Percentiles rank a stretch among this genome's conserved stretches.
Conservation (phyloP, 2,329 filamentous ascomycete species). For the Gaeumannomyces sp. region DNA sequence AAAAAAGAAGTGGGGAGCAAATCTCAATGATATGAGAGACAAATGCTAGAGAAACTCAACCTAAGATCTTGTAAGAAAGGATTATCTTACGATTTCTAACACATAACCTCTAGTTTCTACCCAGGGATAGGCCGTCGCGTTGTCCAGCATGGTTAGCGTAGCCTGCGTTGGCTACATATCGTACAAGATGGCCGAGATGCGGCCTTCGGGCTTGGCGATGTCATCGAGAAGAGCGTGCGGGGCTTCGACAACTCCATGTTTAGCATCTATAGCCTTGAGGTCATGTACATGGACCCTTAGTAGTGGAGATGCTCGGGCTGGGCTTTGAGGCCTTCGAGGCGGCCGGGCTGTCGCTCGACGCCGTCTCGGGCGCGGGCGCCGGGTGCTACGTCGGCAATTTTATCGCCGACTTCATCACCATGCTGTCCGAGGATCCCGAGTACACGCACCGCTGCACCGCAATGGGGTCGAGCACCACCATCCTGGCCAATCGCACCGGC, state of each 20-base stretch:
- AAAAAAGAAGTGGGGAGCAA: no score
- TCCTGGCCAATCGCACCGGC: slow-evolving; percentile 5
- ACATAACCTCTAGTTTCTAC: no score
- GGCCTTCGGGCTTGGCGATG: slow-evolving; percentile 26
- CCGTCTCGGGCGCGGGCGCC: slow-evolving; percentile 16
- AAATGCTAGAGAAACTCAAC: no score
- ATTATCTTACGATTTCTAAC: no score
- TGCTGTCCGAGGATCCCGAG: neutral
- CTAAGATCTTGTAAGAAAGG: no score
- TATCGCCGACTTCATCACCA: slow-evolving; percentile 14
- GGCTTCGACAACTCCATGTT: slow-evolving; percentile 3
- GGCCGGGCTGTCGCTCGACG: slow-evolving; percentile 18
- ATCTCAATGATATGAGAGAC: no score
- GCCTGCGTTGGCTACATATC: no score
- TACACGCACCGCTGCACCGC: neutral
- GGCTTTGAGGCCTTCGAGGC: slow-evolving; percentile 30
- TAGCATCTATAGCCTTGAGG: slow-evolving; percentile 1
- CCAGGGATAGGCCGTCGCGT: no score
- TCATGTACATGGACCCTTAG: slow-evolving; percentile 26
- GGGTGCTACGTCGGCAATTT: slow-evolving; percentile 19
- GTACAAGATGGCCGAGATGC: no score
- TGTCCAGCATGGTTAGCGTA: no score
- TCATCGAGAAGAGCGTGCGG: neutral
- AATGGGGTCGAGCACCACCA: neutral
- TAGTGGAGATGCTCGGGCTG: slow-evolving; percentile 26